Base-by-base conservation (phyloP, 2,329 filamentous ascomycete genomes). In the Beauveria varroae region DNA sequence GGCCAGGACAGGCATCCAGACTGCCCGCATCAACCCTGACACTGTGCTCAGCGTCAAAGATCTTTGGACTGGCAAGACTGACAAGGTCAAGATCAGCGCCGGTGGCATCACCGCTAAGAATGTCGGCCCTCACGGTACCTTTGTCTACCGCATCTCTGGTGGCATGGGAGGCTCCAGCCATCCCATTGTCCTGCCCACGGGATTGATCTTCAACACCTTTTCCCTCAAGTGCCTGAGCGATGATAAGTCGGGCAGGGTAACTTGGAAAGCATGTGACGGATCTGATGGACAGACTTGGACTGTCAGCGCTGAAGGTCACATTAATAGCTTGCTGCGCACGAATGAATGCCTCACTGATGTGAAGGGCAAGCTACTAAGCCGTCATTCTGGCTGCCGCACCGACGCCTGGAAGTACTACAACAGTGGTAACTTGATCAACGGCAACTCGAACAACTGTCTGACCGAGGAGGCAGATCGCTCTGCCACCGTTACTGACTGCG, bases 171-270 rank as follows among this genome's bases (percentile, higher is more conserved):
- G 67, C 20, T 69, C 53, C 20, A 57, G 61, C 41, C 64, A 64
- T 20, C 64, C 65, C 22, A 66, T 71, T 10, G 43, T 67, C 18
- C 72, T 71, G 9, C 77, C 79, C 0, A 81, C 78, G 0, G 79
- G 79, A 5, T 73, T 78, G 65, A 75, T 81, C 54, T 79, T 81
- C 68, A 80, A 81, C 65, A 79, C 78, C 0, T 75, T 72, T 24
- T 78, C 76, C 2, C 68, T 75, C 10, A 72, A 73, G 34, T 79
- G 77, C 63, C 68, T 81, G 40, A 76, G 76, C 5, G 74, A 72
- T 5, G 46, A 63, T 58, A 54, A 43, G 41, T 63, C 66, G 2
- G 66, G 67, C 8, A 65, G 60, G 7, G 65, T 78, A 6, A 65
- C 40, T 0, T 79, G 75, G 67, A 64, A 65, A 5, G 62, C 67